These are phyloP conservation scores for Chlamydomonas schloesseri DNA, from an alignment of 139 green algal species.

Conservation along the genomic window DNA sequence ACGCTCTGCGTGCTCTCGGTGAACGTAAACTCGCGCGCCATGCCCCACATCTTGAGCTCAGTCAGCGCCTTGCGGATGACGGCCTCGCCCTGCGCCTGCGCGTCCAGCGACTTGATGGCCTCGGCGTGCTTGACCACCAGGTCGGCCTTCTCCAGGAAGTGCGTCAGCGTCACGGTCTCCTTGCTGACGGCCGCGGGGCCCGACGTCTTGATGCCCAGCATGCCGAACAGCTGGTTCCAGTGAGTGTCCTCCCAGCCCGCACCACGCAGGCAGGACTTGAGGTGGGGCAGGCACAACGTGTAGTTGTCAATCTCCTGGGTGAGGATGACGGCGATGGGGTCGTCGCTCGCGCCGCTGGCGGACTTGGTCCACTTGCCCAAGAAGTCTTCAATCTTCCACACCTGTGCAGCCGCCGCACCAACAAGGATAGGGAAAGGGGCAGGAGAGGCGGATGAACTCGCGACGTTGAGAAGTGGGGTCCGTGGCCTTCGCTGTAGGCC, in stretches of 20 bases:
- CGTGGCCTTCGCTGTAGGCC: too few species aligned
- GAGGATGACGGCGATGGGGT: slow-evolving; percentile 73
- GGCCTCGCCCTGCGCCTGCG: slow-evolving; percentile 80
- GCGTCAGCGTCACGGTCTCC: slow-evolving; percentile 78
- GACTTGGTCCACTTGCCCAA: slow-evolving; percentile 78
- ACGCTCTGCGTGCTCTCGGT: slow-evolving; percentile 41
- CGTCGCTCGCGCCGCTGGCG: slow-evolving; percentile 49
- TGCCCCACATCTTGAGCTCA: slow-evolving; percentile 85
- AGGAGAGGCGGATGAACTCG: too few species aligned
- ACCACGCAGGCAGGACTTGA: slow-evolving; percentile 77
- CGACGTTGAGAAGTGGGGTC: too few species aligned
- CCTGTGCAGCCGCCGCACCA: slow-evolving; percentile 32
- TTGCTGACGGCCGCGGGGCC: slow-evolving; percentile 62
- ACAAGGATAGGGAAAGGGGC: too few species aligned
- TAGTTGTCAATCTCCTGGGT: slow-evolving; percentile 72
- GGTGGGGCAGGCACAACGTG: slow-evolving; percentile 73
- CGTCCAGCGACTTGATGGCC: slow-evolving; percentile 77
- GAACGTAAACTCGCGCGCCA: slow-evolving; percentile 78
- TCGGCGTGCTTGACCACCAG: slow-evolving; percentile 67
- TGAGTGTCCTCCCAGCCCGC: slow-evolving; percentile 81
- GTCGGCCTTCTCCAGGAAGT: slow-evolving; percentile 80
- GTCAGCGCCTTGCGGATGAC: slow-evolving; percentile 83
- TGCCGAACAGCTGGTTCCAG: slow-evolving; percentile 81
- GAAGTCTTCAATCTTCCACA: slow-evolving; percentile 89
- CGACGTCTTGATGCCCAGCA: slow-evolving; percentile 73